A percentile compares a stretch with the other conserved stretches of the same genome.
Conservation (phyloP, 495 filamentous ascomycete genomes). For the Parathielavia hyrcaniae region DNA sequence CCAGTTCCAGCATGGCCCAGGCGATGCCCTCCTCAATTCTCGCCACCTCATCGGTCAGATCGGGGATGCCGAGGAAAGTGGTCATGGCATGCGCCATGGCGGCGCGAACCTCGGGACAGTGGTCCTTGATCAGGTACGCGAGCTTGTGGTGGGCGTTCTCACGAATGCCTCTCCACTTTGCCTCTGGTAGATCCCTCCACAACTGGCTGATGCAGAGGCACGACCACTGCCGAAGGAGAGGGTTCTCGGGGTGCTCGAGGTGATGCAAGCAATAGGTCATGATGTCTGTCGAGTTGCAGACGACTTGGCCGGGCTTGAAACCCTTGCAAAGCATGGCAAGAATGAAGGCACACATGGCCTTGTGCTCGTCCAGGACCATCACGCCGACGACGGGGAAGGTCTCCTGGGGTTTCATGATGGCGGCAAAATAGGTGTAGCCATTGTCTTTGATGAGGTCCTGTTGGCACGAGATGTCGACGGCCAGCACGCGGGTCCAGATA, state of each 20-base stretch:
- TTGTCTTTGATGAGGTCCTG: conserved; percentile 90
- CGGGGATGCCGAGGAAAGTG: conserved; percentile 86
- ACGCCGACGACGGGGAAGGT: conserved; percentile 79
- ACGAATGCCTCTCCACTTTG: conserved; percentile 88
- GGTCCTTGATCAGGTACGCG: conserved; percentile 74
- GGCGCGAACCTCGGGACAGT: conserved; percentile 88
- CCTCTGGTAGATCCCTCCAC: conserved; percentile 83
- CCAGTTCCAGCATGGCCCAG: conserved; percentile 75
- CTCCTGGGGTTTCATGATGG: conserved; percentile 75
- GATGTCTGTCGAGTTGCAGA: conserved; percentile 77
- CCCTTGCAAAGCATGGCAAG: conserved; percentile 93
- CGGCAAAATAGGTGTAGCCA: conserved; percentile 92
- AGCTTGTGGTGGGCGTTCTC: conserved; percentile 72
- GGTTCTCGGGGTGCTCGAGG: conserved; percentile 77
- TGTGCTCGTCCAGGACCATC: conserved; percentile 80
- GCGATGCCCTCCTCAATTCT: conserved; percentile 85
- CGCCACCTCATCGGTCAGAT: conserved; percentile 84
- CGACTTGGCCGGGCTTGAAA: conserved; percentile 81
- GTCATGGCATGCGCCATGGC: conserved; percentile 90
- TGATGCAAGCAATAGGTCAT: conserved; percentile 78
- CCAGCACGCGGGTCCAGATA: conserved; percentile 96
- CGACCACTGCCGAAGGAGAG: conserved; percentile 88
- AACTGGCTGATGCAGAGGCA: conserved; percentile 94
- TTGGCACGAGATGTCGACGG: conserved; percentile 90
- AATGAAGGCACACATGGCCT: conserved; percentile 98